Base-by-base conservation (phyloP, 805 yeast genomes). In the Martiniozyma abietophila region DNA sequence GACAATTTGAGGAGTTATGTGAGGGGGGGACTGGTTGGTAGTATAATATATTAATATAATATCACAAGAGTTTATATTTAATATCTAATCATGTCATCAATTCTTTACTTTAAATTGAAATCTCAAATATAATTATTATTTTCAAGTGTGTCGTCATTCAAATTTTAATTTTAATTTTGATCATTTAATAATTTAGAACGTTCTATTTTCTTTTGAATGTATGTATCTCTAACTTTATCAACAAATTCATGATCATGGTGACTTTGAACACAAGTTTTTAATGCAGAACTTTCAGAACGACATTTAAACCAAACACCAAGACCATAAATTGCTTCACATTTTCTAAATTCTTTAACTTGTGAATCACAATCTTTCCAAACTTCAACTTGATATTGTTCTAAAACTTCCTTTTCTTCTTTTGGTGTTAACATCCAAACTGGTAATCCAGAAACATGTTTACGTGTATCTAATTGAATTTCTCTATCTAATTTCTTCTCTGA, bases 401-500 rank as follows among this genome's bases (percentile, higher is more conserved):
- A 73, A 23, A 80, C 76, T 39, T 74, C 70, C 55, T 75, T 76
- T 50, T 82, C 94, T 51, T 82, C 92, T 42, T 67, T 69, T 10
- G 92, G 89, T 0, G 83, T 71, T 16, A 82, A 60, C 42, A 80
- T 70, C 94, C 94, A 82, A 9, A 71, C 61, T 1, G 94, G 94
- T 18, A 81, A 58, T 7, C 61, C 61, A 2, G 53, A 53, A 6
- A 20, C 22, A 19, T 36, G 19, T n/a, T 17, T 22, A 10, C 36
- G 9, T 2, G 28, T n/a, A 8, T 32, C 18, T 8, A 39, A 18
- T 11, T 32, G 14, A 28, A 27, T 11, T 18, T 26, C 21, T 17
- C 37, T 17, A 14, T 38, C 27, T 8, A 32, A 16, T 21, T 31
- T 28, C n/a, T n/a, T n/a, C n/a, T n/a, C n/a, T 17, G 12, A 25